Percentiles rank a stretch among this genome's conserved stretches.
These are phyloP conservation scores for Penicillium angulare DNA, from an alignment of 495 filamentous ascomycete genomes.

Conservation along the genomic window DNA sequence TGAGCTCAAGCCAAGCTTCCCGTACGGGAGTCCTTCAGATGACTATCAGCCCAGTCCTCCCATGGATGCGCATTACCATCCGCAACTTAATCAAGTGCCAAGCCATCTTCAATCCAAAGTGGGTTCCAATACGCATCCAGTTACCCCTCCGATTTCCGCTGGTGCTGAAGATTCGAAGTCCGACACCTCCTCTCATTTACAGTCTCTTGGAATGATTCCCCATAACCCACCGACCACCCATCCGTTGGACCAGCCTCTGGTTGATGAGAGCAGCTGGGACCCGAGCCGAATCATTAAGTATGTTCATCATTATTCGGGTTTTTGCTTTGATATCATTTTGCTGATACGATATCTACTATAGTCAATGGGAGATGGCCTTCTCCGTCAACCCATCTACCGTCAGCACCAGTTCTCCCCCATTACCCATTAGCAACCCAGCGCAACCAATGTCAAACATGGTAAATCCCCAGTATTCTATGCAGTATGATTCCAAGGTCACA, in stretches of 20 bases:
- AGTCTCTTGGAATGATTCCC: constrained; percentile 75
- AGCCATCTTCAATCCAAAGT: constrained; percentile 57
- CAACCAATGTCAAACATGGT: constrained; percentile 31
- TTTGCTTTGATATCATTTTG: too few species aligned
- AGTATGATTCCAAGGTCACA: constrained; percentile 36
- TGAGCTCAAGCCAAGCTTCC: constrained; percentile 83
- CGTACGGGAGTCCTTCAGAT: constrained; percentile 77
- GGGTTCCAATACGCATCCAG: constrained; percentile 72
- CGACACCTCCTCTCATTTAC: constrained; percentile 71
- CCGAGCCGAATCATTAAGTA: constrained; percentile 93
- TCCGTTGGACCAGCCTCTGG: constrained; percentile 54
- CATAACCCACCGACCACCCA: constrained; percentile 43
- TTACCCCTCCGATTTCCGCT: constrained; percentile 79
- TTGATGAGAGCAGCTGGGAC: constrained; percentile 80
- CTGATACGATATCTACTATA: constrained; percentile 24
- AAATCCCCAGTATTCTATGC: constrained; percentile 37
- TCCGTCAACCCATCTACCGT: constrained; percentile 57
- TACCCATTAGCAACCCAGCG: constrained; percentile 32
- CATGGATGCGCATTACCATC: constrained; percentile 45
- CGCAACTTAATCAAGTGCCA: constrained; percentile 33
- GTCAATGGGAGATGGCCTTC: constrained; percentile 92
- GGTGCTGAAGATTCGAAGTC: constrained; percentile 72
- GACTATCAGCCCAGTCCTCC: constrained; percentile 62
- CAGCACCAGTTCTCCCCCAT: constrained; percentile 50
- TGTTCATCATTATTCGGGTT: not conserved